A percentile compares a stretch with the other conserved stretches of the same genome.
Conservation (phyloP, 2,329 filamentous ascomycete genomes). For the Xylaria arbuscula region DNA sequence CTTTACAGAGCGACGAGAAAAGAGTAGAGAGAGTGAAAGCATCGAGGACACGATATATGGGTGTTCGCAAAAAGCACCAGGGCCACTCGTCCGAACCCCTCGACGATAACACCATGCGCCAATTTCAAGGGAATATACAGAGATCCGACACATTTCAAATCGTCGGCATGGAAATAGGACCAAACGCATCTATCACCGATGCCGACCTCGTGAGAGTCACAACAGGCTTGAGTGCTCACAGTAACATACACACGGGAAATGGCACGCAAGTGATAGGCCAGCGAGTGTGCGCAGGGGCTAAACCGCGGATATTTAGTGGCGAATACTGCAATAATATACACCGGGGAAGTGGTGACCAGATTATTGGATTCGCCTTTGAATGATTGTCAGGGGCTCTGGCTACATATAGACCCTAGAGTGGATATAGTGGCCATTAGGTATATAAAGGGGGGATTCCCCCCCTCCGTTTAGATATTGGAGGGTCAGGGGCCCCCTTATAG, state of each 20-base stretch:
- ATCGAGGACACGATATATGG: neutral
- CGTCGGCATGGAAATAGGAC: constrained; percentile 12
- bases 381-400: neutral
- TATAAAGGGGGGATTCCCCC: too few species aligned
- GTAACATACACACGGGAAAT: constrained; percentile 3
- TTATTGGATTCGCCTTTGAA: constrained; percentile 16
- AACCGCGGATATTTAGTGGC: constrained; percentile 1
- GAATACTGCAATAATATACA: constrained; percentile 6
- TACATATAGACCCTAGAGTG: too few species aligned
- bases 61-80: neutral
- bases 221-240: neutral
- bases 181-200: constrained; percentile 10
- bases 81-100: neutral
- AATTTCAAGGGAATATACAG: constrained; percentile 19
- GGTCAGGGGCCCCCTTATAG: too few species aligned
- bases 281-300: constrained; percentile 8
- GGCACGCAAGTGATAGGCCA: constrained; percentile 20
- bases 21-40: neutral
- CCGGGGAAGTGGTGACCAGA: constrained; percentile 1
- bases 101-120: neutral
- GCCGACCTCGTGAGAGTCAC: constrained; percentile 8
- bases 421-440: too few species aligned
- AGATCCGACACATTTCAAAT: neutral
- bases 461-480: too few species aligned
- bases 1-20: neutral